Conservation (phyloP, 352 stramenopile species). For the Pythium grandisporangium region DNA sequence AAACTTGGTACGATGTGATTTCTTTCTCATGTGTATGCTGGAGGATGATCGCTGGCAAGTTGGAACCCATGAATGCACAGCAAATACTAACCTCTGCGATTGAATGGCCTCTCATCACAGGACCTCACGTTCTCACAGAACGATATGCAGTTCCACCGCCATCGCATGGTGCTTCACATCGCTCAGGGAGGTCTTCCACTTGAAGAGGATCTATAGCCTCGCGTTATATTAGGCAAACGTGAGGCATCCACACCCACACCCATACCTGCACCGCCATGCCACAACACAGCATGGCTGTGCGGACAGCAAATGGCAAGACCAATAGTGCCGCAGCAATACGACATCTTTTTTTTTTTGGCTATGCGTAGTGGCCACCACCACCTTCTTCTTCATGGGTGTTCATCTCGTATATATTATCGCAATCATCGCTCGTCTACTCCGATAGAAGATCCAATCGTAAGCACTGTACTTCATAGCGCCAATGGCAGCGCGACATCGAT, state of each 20-base stretch:
- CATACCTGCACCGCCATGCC: background rate
- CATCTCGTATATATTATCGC: too few relatives aligned
- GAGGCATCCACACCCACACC: background rate
- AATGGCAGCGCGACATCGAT: too few relatives aligned
- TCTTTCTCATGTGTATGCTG: background rate
- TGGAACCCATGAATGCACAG: background rate
- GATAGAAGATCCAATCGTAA: too few relatives aligned
- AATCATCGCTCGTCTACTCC: too few relatives aligned
- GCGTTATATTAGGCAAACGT: background rate
- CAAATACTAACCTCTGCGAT: background rate
- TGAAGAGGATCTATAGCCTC: constrained; percentile 47
- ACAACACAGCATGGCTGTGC: too few relatives aligned
- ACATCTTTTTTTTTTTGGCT: too few relatives aligned
- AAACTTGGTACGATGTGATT: constrained; percentile 36
- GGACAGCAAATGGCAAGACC: too few relatives aligned
- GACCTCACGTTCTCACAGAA: constrained; percentile 61
- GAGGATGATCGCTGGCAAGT: background rate
- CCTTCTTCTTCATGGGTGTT: too few relatives aligned
- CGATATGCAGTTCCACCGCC: constrained; percentile 77
- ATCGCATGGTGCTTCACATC: constrained; percentile 76
- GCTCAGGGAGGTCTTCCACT: constrained; percentile 50
- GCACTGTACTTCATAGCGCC: too few relatives aligned
- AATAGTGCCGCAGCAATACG: too few relatives aligned
- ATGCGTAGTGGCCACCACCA: too few relatives aligned
- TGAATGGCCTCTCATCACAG: constrained; percentile 25